Evolutionary conservation across 768 basidiomycete species (phyloP).

Genomic region (Filobasidium wieringae): DNA sequence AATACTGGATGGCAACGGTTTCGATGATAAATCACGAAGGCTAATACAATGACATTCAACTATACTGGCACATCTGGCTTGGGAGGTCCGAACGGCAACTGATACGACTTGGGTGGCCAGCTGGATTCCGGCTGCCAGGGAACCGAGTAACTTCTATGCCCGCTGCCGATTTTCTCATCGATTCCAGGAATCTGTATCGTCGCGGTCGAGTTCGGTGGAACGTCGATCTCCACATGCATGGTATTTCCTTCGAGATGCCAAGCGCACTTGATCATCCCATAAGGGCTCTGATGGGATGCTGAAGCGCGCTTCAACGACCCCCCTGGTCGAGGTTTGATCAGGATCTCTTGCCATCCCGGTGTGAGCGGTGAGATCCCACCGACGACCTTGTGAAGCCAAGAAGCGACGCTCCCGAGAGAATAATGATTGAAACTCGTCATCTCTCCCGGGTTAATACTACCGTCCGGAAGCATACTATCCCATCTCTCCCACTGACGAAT

Average conservation of each 20-base stretch:
- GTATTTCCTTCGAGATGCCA: slow-evolving; percentile 19
- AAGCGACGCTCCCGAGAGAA: slow-evolving; percentile 26
- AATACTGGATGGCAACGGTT: too few relatives aligned
- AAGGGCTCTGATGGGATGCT: slow-evolving; percentile 14
- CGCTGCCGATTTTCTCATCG: slow-evolving; percentile 19
- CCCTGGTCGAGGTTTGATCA: slow-evolving; percentile 25
- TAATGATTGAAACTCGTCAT: slow-evolving; percentile 36
- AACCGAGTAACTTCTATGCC: slow-evolving; percentile 13
- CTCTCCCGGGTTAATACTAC: slow-evolving; percentile 30
- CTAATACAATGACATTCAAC: too few relatives aligned
- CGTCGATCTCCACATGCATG: slow-evolving; percentile 11
- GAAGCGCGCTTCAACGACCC: slow-evolving; percentile 25
- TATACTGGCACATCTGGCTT: background rate
- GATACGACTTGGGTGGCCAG: slow-evolving; percentile 21
- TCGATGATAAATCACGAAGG: too few relatives aligned
- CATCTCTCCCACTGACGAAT: slow-evolving; percentile 28
- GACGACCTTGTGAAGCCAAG: slow-evolving; percentile 22
- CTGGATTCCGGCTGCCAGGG: slow-evolving; percentile 9
- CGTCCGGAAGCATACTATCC: slow-evolving; percentile 28
- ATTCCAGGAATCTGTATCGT: slow-evolving; percentile 18
- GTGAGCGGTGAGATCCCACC: slow-evolving; percentile 22
- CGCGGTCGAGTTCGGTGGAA: slow-evolving; percentile 25
- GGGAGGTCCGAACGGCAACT: slow-evolving; percentile 4
- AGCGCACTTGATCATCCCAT: slow-evolving; percentile 13
- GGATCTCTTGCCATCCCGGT: slow-evolving; percentile 24